A percentile compares a stretch with the other conserved stretches of the same genome.
phyloP scores from a whole-genome alignment of 2,329 filamentous ascomycete species.

The Cordyceps cicadae region DNA sequence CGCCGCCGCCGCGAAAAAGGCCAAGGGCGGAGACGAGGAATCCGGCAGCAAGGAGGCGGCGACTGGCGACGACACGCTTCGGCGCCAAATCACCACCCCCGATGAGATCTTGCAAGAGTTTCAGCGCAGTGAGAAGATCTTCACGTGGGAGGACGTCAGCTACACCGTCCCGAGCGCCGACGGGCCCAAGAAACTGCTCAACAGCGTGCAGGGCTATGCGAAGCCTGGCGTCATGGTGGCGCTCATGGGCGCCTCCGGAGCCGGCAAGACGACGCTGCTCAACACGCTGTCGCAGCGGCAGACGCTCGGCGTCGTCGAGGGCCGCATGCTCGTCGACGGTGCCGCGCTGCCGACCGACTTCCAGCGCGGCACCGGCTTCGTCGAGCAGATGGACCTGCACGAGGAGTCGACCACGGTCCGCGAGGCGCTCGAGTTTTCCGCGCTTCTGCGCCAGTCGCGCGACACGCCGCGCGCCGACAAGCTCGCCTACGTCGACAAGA shows the following conservation, averaged over 20 bases:
- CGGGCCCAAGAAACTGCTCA: constrained; percentile 25
- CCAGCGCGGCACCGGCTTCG: constrained; percentile 68
- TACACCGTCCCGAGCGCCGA: constrained; percentile 55
- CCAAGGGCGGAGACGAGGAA: constrained; percentile 22
- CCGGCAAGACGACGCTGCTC: constrained; percentile 75
- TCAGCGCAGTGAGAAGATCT: constrained; percentile 52
- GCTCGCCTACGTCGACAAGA: constrained; percentile 58
- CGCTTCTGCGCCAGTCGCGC: constrained; percentile 52
- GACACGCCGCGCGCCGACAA: constrained; percentile 53
- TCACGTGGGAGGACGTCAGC: constrained; percentile 63
- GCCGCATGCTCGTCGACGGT: constrained; percentile 73
- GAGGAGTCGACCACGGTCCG: constrained; percentile 58
- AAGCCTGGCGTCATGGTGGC: constrained; percentile 76
- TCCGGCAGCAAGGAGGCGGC: constrained; percentile 19
- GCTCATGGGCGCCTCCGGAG: constrained; percentile 72
- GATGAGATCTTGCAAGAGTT: constrained; percentile 37
- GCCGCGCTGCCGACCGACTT: constrained; percentile 64
- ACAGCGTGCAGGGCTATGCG: constrained; percentile 62
- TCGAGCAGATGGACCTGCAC: constrained; percentile 59
- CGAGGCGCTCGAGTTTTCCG: constrained; percentile 59
- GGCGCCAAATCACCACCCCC: constrained; percentile 12
- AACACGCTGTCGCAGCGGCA: constrained; percentile 70
- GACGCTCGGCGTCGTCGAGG: constrained; percentile 63
- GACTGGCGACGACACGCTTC: constrained; percentile 20
- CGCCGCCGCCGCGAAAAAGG: constrained; percentile 27